A percentile compares a stretch with the other conserved stretches of the same genome.
phyloP scores from a whole-genome alignment of 164 flowering plant genomes.

The Dillenia turbinata region DNA sequence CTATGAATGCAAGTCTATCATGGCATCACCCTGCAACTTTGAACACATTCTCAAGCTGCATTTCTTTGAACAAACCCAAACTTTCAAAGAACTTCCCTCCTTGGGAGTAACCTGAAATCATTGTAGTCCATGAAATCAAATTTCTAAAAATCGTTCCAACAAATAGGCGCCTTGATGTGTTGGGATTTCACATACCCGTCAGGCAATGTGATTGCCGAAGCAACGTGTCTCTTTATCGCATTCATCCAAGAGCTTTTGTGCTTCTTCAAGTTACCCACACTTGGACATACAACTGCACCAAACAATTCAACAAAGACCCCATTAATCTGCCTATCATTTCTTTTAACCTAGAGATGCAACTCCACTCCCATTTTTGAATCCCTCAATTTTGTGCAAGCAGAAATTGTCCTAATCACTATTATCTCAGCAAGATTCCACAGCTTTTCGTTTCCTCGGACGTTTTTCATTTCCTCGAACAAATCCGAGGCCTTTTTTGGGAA shows the following conservation, averaged over 20 bases:
- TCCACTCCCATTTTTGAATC: conserved; percentile 12
- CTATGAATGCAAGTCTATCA: conserved; percentile 18
- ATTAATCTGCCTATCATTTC: too few species aligned
- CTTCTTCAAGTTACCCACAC: too few species aligned
- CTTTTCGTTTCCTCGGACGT: too few species aligned
- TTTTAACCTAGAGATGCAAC: conserved; percentile 11
- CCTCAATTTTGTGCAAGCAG: conserved; percentile 21
- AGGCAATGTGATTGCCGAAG: too few species aligned
- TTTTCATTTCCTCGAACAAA: conserved; percentile 13
- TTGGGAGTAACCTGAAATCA: conserved; percentile 24
- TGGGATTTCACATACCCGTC: conserved; percentile 8
- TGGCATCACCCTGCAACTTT: conserved; percentile 21
- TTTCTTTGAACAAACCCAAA: conserved; percentile 13
- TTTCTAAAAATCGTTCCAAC: conserved; percentile 16
- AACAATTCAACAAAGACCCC: conserved; percentile 23
- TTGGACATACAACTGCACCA: conserved; percentile 18
- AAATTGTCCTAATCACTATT: conserved; percentile 19
- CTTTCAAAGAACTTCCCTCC: conserved; percentile 6
- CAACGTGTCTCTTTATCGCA: too few species aligned
- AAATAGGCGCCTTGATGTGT: conserved; percentile 11
- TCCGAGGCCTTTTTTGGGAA: conserved; percentile 9
- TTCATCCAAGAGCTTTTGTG: too few species aligned
- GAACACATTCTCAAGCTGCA: conserved; percentile 12
- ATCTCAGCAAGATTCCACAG: conserved; percentile 23
- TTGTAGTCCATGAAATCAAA: conserved; percentile 19